A percentile compares a stretch with the other conserved stretches of the same genome.
phyloP scores from a whole-genome alignment of 805 yeast genomes.

The Candida silvicultrix region DNA sequence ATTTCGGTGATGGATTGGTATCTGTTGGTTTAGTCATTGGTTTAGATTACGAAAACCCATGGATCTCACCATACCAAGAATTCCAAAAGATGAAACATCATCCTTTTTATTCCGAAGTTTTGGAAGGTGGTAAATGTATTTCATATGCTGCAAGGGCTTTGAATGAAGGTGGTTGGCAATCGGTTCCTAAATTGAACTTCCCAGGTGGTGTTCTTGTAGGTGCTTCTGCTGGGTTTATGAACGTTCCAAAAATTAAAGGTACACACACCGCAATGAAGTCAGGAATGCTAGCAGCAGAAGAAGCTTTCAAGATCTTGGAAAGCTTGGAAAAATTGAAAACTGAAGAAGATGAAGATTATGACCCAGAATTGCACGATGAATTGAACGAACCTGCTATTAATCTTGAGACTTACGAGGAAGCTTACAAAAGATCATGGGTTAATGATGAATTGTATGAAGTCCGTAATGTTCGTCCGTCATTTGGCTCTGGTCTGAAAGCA shows the following conservation, averaged over 20 bases:
- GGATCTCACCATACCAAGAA: slow-evolving; percentile 92
- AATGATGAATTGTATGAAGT: slow-evolving; percentile 76
- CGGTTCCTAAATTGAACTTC: slow-evolving; percentile 83
- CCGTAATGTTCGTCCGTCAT: slow-evolving; percentile 90
- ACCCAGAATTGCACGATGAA: slow-evolving; percentile 34
- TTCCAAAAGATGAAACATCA: slow-evolving; percentile 92
- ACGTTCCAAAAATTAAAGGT: slow-evolving; percentile 96
- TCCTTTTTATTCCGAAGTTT: slow-evolving; percentile 67
- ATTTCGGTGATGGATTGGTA: slow-evolving; percentile 89
- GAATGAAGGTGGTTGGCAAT: slow-evolving; percentile 95
- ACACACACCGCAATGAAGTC: slow-evolving; percentile 96
- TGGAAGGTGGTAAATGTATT: slow-evolving; percentile 87
- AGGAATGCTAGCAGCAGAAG: slow-evolving; percentile 92
- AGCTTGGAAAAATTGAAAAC: slow-evolving; percentile 33
- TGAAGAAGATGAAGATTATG: slow-evolving; percentile 35
- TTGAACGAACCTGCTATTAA: slow-evolving; percentile 37
- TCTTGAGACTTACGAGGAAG: slow-evolving; percentile 53
- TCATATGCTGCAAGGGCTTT: slow-evolving; percentile 95
- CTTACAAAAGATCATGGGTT: slow-evolving; percentile 77
- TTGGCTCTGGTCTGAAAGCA: slow-evolving; percentile 67
- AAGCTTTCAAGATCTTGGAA: slow-evolving; percentile 52
- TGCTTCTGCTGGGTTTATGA: slow-evolving; percentile 93
- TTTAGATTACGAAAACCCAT: slow-evolving; percentile 90
- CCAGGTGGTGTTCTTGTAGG: slow-evolving; percentile 98
- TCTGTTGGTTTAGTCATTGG: slow-evolving; percentile 94